Conservation (phyloP, 441 rosid genomes). For the Gossypium davidsonii region DNA sequence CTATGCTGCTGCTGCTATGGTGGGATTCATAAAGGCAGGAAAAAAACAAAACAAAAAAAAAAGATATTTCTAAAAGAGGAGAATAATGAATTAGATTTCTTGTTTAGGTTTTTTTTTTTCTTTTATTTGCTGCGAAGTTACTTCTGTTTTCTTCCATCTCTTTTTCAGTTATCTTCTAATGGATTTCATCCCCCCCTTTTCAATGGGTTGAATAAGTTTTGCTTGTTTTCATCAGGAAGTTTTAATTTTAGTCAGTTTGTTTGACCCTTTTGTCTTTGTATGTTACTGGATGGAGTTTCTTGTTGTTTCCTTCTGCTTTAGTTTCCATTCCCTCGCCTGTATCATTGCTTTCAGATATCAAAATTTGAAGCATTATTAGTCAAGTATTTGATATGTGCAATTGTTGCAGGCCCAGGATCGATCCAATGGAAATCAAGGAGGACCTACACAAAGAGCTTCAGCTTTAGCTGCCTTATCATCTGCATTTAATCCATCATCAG, state of each 20-base stretch:
- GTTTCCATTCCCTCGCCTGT: background rate
- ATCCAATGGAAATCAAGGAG: constrained; percentile 57
- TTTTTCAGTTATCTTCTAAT: background rate
- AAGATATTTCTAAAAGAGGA: background rate
- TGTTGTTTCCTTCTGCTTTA: background rate
- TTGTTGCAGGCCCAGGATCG: constrained; percentile 47
- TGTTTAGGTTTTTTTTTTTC: background rate
- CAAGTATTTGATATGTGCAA: background rate
- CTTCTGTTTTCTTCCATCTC: background rate
- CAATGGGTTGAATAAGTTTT: background rate
- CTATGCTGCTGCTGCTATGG: background rate
- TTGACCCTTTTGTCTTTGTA: background rate
- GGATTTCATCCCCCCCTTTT: background rate
- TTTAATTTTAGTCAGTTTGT: constrained; percentile 1
- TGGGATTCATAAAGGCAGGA: background rate
- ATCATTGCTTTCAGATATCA: background rate
- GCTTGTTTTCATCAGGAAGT: background rate
- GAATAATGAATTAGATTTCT: background rate
- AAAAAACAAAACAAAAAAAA: background rate
- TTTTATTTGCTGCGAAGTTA: background rate
- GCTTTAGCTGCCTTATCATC: constrained; percentile 94
- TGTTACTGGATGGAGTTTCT: background rate
- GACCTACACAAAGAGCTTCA: constrained; percentile 91
- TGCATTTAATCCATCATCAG: constrained; percentile 68
- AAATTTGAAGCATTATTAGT: constrained; percentile 5